Evolutionary conservation across 805 yeast species (phyloP).

Genomic region (Ogataea zsoltii): DNA sequence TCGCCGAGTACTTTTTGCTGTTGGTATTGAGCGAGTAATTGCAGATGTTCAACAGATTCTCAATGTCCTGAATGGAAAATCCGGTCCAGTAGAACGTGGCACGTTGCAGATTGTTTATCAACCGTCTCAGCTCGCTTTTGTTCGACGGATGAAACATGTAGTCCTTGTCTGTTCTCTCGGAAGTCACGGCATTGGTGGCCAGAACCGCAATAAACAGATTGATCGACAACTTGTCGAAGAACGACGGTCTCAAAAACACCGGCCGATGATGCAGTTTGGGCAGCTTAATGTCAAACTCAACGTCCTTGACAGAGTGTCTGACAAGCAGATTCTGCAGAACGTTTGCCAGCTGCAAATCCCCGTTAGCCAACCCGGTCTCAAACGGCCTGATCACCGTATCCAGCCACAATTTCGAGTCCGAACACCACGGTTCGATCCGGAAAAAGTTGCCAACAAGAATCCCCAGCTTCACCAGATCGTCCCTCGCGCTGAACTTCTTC

Average conservation of each 20-base stretch:
- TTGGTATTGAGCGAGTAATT: conserved; percentile 41
- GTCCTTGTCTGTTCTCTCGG: conserved; percentile 65
- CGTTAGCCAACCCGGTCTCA: conserved; percentile 38
- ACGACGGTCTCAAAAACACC: conserved; percentile 60
- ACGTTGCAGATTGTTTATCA: conserved; percentile 61
- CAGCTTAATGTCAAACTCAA: conserved; percentile 53
- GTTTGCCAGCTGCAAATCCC: conserved; percentile 41
- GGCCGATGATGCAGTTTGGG: conserved; percentile 63
- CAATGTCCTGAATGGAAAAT: conserved; percentile 58
- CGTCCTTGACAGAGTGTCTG: conserved; percentile 55
- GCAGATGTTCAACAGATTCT: conserved; percentile 51
- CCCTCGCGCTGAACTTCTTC: conserved; percentile 49
- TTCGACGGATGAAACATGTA: conserved; percentile 70
- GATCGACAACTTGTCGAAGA: conserved; percentile 58
- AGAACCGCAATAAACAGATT: conserved; percentile 66
- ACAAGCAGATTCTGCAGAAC: conserved; percentile 52
- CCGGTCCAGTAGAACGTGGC: conserved; percentile 80
- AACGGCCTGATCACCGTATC: conserved; percentile 50
- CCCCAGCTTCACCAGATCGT: conserved; percentile 58
- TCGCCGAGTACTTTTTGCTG: conserved; percentile 32
- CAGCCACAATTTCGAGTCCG: conserved; percentile 49
- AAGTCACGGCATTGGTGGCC: conserved; percentile 72
- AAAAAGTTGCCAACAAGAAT: conserved; percentile 52
- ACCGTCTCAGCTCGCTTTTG: conserved; percentile 50
- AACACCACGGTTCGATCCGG: conserved; percentile 57